Conservation (phyloP, 371 early-diverging fungal genomes). For the Mortierella sp. region DNA sequence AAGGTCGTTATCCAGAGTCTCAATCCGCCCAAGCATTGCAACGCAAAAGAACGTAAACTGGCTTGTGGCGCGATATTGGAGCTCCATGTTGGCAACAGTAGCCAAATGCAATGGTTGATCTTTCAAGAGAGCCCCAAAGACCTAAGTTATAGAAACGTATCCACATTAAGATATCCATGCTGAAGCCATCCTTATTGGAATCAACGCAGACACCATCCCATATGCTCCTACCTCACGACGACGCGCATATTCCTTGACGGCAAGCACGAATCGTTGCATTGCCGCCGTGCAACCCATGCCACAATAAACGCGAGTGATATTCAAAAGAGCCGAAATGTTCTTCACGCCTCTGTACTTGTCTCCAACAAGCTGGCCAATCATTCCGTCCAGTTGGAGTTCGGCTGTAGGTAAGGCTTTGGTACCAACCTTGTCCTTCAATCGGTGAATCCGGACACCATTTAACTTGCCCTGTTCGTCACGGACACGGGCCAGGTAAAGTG, state of each 20-base stretch:
- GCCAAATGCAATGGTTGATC: slow-evolving; percentile 70
- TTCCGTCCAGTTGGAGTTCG: slow-evolving; percentile 67
- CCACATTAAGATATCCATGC: neutral
- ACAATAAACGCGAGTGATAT: slow-evolving; percentile 73
- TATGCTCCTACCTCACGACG: slow-evolving; percentile 57
- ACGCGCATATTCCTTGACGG: slow-evolving; percentile 69
- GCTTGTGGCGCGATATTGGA: slow-evolving; percentile 60
- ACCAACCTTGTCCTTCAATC: slow-evolving; percentile 75
- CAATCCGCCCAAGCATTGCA: slow-evolving; percentile 66
- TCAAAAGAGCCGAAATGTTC: slow-evolving; percentile 69
- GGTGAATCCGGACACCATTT: slow-evolving; percentile 70
- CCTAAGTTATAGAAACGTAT: slow-evolving; percentile 7
- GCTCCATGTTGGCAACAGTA: slow-evolving; percentile 66
- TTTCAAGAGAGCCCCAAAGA: slow-evolving; percentile 53
- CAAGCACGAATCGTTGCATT: slow-evolving; percentile 61
- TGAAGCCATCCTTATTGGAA: neutral
- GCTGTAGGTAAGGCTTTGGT: slow-evolving; percentile 80
- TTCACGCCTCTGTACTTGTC: slow-evolving; percentile 66
- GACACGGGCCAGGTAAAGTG: slow-evolving; percentile 69
- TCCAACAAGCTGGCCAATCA: slow-evolving; percentile 71
- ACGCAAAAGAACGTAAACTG: slow-evolving; percentile 68
- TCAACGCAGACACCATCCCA: neutral
- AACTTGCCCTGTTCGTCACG: slow-evolving; percentile 62
- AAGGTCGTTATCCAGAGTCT: slow-evolving; percentile 51
- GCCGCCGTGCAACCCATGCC: slow-evolving; percentile 60